A percentile compares a stretch with the other conserved stretches of the same genome.
Evolutionary conservation across 192 early-diverging fungal species (phyloP).

Genomic region (Coemansia sp.): DNA sequence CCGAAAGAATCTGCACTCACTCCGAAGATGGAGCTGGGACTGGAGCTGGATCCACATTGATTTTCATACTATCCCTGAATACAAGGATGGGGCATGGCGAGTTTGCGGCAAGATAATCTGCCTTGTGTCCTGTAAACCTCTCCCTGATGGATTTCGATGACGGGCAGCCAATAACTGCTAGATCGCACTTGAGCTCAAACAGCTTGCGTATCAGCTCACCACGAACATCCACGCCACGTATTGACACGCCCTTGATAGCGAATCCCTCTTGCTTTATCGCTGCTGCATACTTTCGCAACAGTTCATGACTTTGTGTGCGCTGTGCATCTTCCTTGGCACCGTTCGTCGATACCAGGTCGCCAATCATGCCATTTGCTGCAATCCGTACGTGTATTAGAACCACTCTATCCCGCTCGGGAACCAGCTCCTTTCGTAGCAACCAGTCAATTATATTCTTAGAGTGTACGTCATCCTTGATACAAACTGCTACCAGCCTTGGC

Average conservation of each 20-base stretch:
- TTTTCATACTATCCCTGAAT: slow-evolving; percentile 9
- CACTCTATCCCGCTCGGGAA: slow-evolving; percentile 33
- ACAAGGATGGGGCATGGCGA: slow-evolving; percentile 47
- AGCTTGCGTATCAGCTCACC: slow-evolving; percentile 53
- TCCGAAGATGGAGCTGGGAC: not conserved
- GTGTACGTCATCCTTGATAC: slow-evolving; percentile 39
- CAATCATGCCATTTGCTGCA: slow-evolving; percentile 42
- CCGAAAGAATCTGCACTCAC: not conserved
- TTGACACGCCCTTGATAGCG: slow-evolving; percentile 46
- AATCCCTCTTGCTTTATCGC: slow-evolving; percentile 40
- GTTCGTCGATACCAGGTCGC: slow-evolving; percentile 38
- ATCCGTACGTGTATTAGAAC: slow-evolving; percentile 40
- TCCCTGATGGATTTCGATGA: slow-evolving; percentile 32
- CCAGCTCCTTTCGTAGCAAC: slow-evolving; percentile 40
- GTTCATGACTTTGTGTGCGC: slow-evolving; percentile 32
- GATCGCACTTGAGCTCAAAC: slow-evolving; percentile 46
- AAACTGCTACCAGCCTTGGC: slow-evolving; percentile 39
- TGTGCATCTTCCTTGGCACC: slow-evolving; percentile 30
- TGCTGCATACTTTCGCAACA: slow-evolving; percentile 32
- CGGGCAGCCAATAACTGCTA: slow-evolving; percentile 30
- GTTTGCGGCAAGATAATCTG: slow-evolving; percentile 26
- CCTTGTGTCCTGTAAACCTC: slow-evolving; percentile 34
- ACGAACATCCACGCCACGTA: slow-evolving; percentile 45
- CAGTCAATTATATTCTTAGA: slow-evolving; percentile 24
- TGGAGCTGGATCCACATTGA: not conserved